A percentile compares a stretch with the other conserved stretches of the same genome.
These are phyloP conservation scores for Eutrema salsugineum DNA, from an alignment of 441 rosid species.

Conservation along the genomic window DNA sequence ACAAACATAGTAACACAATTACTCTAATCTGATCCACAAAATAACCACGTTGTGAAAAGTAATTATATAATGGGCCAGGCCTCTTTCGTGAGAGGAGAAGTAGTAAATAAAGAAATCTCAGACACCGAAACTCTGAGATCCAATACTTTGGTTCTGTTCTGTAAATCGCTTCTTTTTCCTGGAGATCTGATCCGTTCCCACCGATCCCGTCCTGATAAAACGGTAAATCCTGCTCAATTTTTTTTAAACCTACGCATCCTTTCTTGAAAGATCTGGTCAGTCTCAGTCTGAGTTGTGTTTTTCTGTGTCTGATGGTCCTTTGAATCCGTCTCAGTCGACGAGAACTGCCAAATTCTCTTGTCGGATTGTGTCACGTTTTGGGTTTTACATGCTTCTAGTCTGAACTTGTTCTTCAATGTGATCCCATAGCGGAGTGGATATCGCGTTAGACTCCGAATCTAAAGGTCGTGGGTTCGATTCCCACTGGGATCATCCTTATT, in stretches of 20 bases:
- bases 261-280: constrained; percentile 1
- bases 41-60: background rate
- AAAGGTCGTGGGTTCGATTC: constrained; percentile 99
- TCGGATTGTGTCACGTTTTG: constrained; percentile 27
- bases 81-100: background rate
- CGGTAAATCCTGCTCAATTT: constrained; percentile 13
- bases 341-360: constrained; percentile 18
- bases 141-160: background rate
- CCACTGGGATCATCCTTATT: constrained; percentile 74
- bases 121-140: constrained; percentile 16
- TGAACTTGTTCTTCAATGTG: constrained; percentile 19
- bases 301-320: constrained; percentile 19
- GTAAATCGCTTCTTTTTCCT: constrained; percentile 15
- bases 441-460: constrained; percentile 99
- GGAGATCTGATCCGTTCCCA: constrained; percentile 19
- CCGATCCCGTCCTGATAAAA: background rate
- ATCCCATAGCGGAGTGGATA: constrained; percentile 99
- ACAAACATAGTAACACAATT: background rate
- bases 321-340: constrained; percentile 19
- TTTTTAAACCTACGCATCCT: background rate
- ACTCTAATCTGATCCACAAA: background rate
- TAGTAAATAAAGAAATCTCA: background rate
- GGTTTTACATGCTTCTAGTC: background rate
- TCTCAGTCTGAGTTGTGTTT: constrained; percentile 1
- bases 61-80: constrained; percentile 10